Base-by-base conservation (phyloP, 495 filamentous ascomycete species). In the Xylaria flabelliformis region DNA sequence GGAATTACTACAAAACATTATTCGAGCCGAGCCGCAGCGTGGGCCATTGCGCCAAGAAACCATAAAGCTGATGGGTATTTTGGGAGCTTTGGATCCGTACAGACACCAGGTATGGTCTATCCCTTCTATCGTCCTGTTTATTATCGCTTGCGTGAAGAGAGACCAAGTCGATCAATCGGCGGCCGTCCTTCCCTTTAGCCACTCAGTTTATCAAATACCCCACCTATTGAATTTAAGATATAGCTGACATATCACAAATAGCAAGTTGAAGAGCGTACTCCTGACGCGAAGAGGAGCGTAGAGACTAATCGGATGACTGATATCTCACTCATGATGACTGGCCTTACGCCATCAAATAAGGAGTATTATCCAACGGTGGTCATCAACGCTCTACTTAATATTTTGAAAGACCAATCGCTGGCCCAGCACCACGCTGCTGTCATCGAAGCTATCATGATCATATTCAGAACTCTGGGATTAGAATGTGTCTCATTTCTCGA, bases 331-430 rank as follows among this genome's bases (percentile, higher is more conserved):
- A 97, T 99, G 83, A 98, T 99, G 94, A 92, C 91, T 72, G 95
- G 96, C 13, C 87, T 97, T n/a, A 98, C 94, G 2, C 97, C 96
- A 3, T 97, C 94, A 0, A 96, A 93, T 71, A 97, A 99, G 76
- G 96, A 99, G 71, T 99, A 98, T 77, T 98, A 97, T 77, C 96
- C 96, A 3, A 98, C 97, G 0, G 94, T 99, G 24, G 97, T 98
- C 51, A 97, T 99, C 76, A 96, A 97, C 75, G 95, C 95, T 1
- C 84, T 99, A 56, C 89, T 98, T 77, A 91, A 93, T 64, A 93
- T 99, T 67, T 82, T 99, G 53, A 93, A 93, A 73, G 96, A 99
- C 76, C 90, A 89, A 53, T 97, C 96, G 2, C 82, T 98, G 58
- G 86, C 90, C 7, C 91, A 95, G 74, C 94, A 97, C 76, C 96